Conservation (phyloP, 768 basidiomycete species). For the Tulasnella calospora region DNA sequence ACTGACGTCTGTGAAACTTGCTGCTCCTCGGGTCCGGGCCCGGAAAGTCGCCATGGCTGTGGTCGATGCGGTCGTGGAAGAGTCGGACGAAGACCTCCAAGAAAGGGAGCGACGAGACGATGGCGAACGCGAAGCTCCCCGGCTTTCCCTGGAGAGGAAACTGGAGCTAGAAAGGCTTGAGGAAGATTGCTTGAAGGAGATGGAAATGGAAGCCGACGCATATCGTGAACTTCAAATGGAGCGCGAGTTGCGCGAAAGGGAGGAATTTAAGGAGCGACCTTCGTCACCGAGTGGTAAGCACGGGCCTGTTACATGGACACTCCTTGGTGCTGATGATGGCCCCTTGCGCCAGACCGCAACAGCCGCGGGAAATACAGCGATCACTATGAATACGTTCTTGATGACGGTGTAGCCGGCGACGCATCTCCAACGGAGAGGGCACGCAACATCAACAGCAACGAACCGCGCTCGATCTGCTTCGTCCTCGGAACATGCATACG, state of each 20-base stretch:
- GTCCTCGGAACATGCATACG: slow-evolving; percentile 6
- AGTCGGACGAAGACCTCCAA: slow-evolving; percentile 13
- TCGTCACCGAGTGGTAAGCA: neutral
- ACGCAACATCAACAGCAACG: neutral
- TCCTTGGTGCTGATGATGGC: neutral
- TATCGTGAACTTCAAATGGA: slow-evolving; percentile 16
- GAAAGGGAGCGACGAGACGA: neutral
- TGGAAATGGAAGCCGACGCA: slow-evolving; percentile 9
- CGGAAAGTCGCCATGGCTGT: neutral
- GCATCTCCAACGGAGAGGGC: slow-evolving; percentile 13
- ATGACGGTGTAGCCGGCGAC: neutral
- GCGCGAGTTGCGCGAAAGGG: slow-evolving; percentile 4
- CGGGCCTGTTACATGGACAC: neutral
- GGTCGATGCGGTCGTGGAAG: neutral
- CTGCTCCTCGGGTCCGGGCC: neutral
- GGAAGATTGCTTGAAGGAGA: slow-evolving; percentile 11
- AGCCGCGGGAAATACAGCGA: neutral
- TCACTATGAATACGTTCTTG: neutral
- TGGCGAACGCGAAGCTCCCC: neutral
- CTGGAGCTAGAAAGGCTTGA: slow-evolving; percentile 12
- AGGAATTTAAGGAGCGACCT: neutral
- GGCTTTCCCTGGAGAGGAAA: slow-evolving; percentile 15
- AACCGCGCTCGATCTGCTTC: slow-evolving; percentile 13
- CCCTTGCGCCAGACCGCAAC: slow-evolving; percentile 1
- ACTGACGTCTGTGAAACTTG: slow-evolving; percentile 3